Evolutionary conservation across 2,329 filamentous ascomycete species (phyloP).

Genomic region (Raffaelea deltoideospora): DNA sequence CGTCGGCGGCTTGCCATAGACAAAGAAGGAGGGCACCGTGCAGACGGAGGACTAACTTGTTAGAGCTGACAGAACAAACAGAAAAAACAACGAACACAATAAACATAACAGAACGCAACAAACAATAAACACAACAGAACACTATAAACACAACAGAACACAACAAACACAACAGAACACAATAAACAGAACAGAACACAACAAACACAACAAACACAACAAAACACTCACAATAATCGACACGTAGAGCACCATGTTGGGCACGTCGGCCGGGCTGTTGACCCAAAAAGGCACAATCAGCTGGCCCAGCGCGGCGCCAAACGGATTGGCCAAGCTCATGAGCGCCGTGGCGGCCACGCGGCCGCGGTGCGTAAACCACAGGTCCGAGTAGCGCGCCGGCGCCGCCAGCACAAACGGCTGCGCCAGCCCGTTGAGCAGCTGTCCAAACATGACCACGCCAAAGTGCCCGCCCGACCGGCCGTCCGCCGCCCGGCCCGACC

Average conservation of each 20-base stretch:
- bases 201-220: not conserved
- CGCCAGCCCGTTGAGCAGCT: conserved; percentile 75
- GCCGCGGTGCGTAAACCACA: conserved; percentile 82
- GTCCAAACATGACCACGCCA: conserved; percentile 72
- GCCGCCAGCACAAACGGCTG: conserved; percentile 87
- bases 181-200: not conserved
- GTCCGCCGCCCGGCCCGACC: conserved; percentile 15
- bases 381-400: conserved; percentile 78
- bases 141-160: conserved; percentile 17
- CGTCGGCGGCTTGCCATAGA: conserved; percentile 62
- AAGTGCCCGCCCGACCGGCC: conserved; percentile 39
- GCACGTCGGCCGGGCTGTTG: conserved; percentile 45
- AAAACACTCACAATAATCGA: conserved; percentile 56
- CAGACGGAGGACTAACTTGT: conserved; percentile 39
- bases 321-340: conserved; percentile 72
- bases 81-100: not conserved
- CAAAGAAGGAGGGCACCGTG: conserved; percentile 63
- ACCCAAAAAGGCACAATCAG: conserved; percentile 72
- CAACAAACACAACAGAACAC: conserved; percentile 52
- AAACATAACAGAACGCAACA: conserved; percentile 29
- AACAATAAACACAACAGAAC: not conserved
- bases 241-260: conserved; percentile 71
- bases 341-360: conserved; percentile 79
- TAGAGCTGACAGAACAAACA: conserved; percentile 1
- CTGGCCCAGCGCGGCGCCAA: conserved; percentile 80